Percentiles rank a stretch among this genome's conserved stretches.
Evolutionary conservation across 179 eudicot species (phyloP).

Genomic region (Vitellaria paradoxa): DNA sequence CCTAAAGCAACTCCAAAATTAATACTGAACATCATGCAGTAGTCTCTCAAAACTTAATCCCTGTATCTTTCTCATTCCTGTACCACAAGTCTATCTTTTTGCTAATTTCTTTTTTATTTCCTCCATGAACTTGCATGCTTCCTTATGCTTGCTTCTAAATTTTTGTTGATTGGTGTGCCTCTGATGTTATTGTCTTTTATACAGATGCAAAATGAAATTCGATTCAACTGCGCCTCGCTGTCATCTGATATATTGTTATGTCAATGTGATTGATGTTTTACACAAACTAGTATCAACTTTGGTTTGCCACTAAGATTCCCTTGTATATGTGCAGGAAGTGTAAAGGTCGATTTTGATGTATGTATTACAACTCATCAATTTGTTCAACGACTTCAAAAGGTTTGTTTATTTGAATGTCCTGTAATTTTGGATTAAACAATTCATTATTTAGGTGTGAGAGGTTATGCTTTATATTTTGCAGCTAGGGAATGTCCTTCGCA

Average conservation of each 20-base stretch:
- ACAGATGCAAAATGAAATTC: slow-evolving; percentile 1
- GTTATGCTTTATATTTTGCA: slow-evolving; percentile 28
- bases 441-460: background rate
- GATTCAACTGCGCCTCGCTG: background rate
- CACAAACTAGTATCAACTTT: background rate
- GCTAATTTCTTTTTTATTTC: background rate
- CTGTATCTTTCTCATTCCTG: background rate
- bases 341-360: slow-evolving; percentile 81
- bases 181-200: background rate
- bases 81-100: background rate
- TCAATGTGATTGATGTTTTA: background rate
- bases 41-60: background rate
- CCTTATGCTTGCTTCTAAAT: background rate
- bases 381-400: slow-evolving; percentile 65
- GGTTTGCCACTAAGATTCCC: slow-evolving; percentile 2
- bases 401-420: slow-evolving; percentile 19
- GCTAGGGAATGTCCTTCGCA: slow-evolving; percentile 69
- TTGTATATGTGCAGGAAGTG: slow-evolving; percentile 46
- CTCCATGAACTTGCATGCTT: background rate
- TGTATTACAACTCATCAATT: slow-evolving; percentile 85
- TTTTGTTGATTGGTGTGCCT: background rate
- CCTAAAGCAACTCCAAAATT: background rate
- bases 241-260: background rate
- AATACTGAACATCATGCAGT: background rate
- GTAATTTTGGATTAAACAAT: background rate